Evolutionary conservation across 2,329 filamentous ascomycete species (phyloP).

Genomic region (Tympanopsis confertula): DNA sequence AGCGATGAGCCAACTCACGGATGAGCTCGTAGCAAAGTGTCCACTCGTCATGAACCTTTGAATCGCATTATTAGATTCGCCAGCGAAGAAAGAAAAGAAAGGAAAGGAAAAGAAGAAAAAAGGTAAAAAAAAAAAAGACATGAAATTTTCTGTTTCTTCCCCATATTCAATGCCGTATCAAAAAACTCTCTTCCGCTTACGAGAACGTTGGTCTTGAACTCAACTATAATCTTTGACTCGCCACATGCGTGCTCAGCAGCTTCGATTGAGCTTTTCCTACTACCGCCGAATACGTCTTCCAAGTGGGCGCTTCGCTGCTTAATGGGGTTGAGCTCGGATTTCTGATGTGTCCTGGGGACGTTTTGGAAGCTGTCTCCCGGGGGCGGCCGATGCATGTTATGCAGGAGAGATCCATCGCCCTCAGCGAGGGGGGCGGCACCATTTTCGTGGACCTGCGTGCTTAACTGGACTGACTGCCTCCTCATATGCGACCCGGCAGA

Average conservation of each 20-base stretch:
- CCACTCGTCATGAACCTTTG: slow-evolving; percentile 63
- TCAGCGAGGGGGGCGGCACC: slow-evolving; percentile 20
- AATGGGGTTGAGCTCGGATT: slow-evolving; percentile 17
- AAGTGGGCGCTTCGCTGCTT: slow-evolving; percentile 30
- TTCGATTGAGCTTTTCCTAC: slow-evolving; percentile 16
- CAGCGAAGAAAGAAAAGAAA: neutral
- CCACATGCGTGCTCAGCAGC: slow-evolving; percentile 33
- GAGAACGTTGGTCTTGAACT: slow-evolving; percentile 52
- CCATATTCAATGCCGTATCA: neutral
- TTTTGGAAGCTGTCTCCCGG: slow-evolving; percentile 22
- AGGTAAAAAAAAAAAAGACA: neutral
- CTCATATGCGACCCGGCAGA: no score
- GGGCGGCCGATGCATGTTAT: slow-evolving; percentile 23
- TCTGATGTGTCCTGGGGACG: slow-evolving; percentile 15
- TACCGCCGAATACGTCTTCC: slow-evolving; percentile 20
- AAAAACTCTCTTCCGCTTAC: slow-evolving; percentile 24
- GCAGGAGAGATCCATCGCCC: slow-evolving; percentile 20
- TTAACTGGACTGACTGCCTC: no score
- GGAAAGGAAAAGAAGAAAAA: slow-evolving; percentile 1
- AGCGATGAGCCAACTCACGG: slow-evolving; percentile 61
- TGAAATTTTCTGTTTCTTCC: slow-evolving; percentile 4
- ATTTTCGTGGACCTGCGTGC: no score
- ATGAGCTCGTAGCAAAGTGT: slow-evolving; percentile 65
- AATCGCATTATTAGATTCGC: slow-evolving; percentile 8
- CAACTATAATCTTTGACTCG: slow-evolving; percentile 48